Base-by-base conservation (phyloP, 2,329 filamentous ascomycete species). In the Catunica adiposa region DNA sequence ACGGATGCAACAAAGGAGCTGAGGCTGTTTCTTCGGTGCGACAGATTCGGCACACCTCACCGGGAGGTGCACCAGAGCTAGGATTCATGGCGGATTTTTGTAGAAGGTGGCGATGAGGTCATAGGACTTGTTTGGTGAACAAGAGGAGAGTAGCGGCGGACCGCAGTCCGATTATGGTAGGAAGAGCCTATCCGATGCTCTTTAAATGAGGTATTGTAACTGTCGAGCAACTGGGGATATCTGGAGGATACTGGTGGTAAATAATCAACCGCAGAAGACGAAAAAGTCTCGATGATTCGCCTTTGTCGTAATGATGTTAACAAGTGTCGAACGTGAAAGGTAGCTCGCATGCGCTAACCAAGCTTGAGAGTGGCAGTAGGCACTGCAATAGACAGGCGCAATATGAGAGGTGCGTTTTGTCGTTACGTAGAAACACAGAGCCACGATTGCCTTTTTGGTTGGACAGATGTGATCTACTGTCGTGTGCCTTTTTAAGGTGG, bases 41-140 rank as follows among this genome's bases (percentile, higher is more conserved):
- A 70, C 92, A 98, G 73, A 98, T 98, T 59, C 92, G 83, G 73
- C 92, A 98, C n/a, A 89, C 94, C 65, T 94, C 86, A 56, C 77
- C 75, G 55, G 85, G 82, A 38, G 46, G 17, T 14, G 44, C 23
- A 8, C 20, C 44, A 11, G 44, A 25, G 26, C 6, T 9, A 22
- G n/a, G 8, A 14, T 48, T 14, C 44, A 48, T 48, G 17, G 44
- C 22, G 22, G 22, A 22, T 11, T 11, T 3, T 14, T 25, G 5
- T 34, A 11, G 17, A 48, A n/a, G 22, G 22, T 48, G 20, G 11
- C 17, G 20, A 48, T 25, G 44, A 25, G 23, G 22, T 48, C 40
- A 44, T 44, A 44, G 40, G 40, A 44, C 20, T 17, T 8, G 8
- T 44, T 44, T 44, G 15, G 40, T 15, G 20, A n/a, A 22, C 8